These are phyloP conservation scores for Mycena vitilis DNA, from an alignment of 768 basidiomycete genomes.

Conservation along the genomic window DNA sequence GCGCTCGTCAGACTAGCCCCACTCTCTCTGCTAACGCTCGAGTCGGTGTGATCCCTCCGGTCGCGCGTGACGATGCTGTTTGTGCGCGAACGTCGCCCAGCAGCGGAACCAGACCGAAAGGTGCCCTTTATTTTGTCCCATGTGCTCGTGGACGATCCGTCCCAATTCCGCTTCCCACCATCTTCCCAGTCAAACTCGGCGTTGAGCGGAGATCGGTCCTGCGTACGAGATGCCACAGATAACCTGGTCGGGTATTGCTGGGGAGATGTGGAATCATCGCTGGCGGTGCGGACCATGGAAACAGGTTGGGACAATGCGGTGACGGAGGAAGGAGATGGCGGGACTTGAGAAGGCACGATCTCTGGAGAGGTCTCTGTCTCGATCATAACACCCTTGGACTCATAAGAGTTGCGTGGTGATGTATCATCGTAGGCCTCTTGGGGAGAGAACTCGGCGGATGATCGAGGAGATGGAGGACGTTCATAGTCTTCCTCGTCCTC, in stretches of 20 bases:
- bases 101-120: constrained; percentile 73
- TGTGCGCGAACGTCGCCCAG: constrained; percentile 81
- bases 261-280: constrained; percentile 64
- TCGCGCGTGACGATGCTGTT: constrained; percentile 80
- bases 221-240: constrained; percentile 71
- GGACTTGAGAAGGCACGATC: constrained; percentile 53
- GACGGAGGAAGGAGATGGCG: constrained; percentile 63
- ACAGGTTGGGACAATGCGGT: constrained; percentile 55
- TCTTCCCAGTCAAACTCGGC: constrained; percentile 67
- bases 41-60: constrained; percentile 76
- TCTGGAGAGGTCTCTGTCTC: constrained; percentile 74
- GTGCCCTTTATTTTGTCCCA: constrained; percentile 83
- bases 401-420: constrained; percentile 67
- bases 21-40: constrained; percentile 80
- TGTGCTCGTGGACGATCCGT: constrained; percentile 63
- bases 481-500: constrained; percentile 55
- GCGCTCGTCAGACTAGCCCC: constrained; percentile 75
- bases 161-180: constrained; percentile 64
- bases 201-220: constrained; percentile 68
- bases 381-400: constrained; percentile 70
- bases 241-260: constrained; percentile 69
- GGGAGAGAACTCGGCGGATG: constrained; percentile 59
- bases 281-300: constrained; percentile 49
- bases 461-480: constrained; percentile 63
- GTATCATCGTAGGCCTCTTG: constrained; percentile 61